Evolutionary conservation across 2,329 filamentous ascomycete genomes (phyloP).

Genomic region (Neurospora sp.): DNA sequence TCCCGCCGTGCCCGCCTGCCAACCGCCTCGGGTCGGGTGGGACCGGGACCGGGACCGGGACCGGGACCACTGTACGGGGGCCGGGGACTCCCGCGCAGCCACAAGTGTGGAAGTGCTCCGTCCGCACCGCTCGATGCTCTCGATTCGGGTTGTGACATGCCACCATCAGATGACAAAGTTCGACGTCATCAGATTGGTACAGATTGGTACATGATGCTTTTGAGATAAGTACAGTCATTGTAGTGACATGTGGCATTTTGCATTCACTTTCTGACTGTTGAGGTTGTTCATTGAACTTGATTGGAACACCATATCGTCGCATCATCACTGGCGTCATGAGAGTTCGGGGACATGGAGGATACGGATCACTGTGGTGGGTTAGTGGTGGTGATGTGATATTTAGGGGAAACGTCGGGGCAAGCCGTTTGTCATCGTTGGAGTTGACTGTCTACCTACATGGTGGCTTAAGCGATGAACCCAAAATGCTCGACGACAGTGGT

Average conservation of each 20-base stretch:
- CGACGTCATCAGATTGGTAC: neutral
- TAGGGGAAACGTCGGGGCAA: neutral
- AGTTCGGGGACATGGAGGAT: neutral
- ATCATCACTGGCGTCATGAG: neutral
- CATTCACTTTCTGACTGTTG: neutral
- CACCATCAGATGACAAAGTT: neutral
- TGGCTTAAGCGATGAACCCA: too few species aligned
- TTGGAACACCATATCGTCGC: neutral
- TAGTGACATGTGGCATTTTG: neutral
- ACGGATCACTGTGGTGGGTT: neutral
- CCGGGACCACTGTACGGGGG: neutral
- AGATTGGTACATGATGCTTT: neutral
- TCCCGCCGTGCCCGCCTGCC: neutral
- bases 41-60: neutral
- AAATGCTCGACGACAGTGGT: too few species aligned
- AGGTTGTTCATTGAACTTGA: neutral
- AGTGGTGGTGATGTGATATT: neutral
- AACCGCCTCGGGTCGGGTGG: neutral
- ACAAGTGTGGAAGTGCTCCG: neutral
- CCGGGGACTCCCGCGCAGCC: neutral
- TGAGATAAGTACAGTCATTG: too few species aligned
- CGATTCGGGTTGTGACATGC: neutral
- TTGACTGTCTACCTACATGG: too few species aligned
- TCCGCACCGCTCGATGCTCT: neutral
- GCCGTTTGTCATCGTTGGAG: too few species aligned